Conservation (phyloP, 2,329 filamentous ascomycete species). For the Arthrinium puccinioides region DNA sequence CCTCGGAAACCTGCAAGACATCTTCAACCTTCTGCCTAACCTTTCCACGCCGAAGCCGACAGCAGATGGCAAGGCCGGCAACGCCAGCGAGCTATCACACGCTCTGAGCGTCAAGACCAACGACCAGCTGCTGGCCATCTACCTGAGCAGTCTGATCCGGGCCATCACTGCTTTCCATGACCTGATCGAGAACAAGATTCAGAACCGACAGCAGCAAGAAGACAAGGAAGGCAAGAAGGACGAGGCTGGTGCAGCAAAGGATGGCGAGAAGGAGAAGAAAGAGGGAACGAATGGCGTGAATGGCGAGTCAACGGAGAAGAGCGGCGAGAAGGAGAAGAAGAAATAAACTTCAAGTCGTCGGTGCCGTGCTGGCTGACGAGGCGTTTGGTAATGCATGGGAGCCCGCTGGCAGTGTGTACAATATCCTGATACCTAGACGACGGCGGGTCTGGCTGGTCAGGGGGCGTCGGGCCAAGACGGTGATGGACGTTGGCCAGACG, state of each 20-base stretch:
- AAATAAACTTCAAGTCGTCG: slow-evolving; percentile 23
- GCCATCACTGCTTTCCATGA: slow-evolving; percentile 99
- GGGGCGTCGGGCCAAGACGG: slow-evolving; percentile 5
- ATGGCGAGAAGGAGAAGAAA: slow-evolving; percentile 50
- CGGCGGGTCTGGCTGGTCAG: slow-evolving; percentile 1
- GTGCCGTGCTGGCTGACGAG: background rate
- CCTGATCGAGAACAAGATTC: slow-evolving; percentile 98
- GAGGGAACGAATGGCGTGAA: slow-evolving; percentile 52
- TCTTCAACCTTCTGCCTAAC: slow-evolving; percentile 97
- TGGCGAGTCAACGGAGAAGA: slow-evolving; percentile 26
- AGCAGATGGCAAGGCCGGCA: slow-evolving; percentile 47
- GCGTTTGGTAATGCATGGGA: slow-evolving; percentile 2
- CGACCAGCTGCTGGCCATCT: slow-evolving; percentile 97
- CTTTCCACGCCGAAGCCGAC: slow-evolving; percentile 72
- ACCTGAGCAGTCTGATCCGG: slow-evolving; percentile 90
- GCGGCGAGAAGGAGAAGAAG: slow-evolving; percentile 40
- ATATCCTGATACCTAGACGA: slow-evolving; percentile 5
- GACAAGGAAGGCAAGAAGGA: slow-evolving; percentile 84
- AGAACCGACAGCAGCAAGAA: slow-evolving; percentile 94
- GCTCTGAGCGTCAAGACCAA: slow-evolving; percentile 99
- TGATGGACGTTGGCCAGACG: slow-evolving; percentile 7
- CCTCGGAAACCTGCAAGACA: slow-evolving; percentile 95
- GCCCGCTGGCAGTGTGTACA: slow-evolving; percentile 6
- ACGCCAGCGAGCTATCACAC: slow-evolving; percentile 76
- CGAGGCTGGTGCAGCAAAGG: slow-evolving; percentile 38